Conservation (phyloP, 140 eudicot genomes). For the Flaveria floridana region DNA sequence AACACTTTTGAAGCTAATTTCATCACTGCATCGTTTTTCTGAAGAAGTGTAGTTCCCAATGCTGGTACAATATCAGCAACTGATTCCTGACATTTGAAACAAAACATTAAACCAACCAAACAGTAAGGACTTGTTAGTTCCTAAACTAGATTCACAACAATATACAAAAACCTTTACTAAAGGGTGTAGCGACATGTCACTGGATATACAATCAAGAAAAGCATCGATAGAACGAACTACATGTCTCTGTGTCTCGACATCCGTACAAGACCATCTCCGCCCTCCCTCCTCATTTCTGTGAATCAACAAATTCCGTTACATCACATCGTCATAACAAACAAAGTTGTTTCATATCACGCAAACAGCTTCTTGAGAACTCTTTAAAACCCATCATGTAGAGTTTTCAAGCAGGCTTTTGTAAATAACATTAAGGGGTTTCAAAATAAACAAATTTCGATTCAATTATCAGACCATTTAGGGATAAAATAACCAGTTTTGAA, state of each 20-base stretch:
- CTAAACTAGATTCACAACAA: neutral
- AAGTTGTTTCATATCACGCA: neutral
- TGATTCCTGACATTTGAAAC: slow-evolving; percentile 52
- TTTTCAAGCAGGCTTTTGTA: too few species aligned
- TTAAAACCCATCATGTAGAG: too few species aligned
- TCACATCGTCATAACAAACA: slow-evolving; percentile 10
- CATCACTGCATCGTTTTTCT: slow-evolving; percentile 56
- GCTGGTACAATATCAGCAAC: slow-evolving; percentile 66
- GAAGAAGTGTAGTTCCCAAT: slow-evolving; percentile 53
- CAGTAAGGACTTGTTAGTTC: neutral
- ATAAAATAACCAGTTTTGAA: neutral
- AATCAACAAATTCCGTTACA: neutral
- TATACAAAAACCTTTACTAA: slow-evolving; percentile 65
- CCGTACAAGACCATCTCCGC: slow-evolving; percentile 66
- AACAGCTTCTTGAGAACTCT: neutral
- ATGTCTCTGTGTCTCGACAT: slow-evolving; percentile 68
- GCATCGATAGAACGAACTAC: slow-evolving; percentile 79
- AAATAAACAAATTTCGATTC: neutral
- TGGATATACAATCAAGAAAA: slow-evolving; percentile 70
- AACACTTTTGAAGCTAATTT: slow-evolving; percentile 56
- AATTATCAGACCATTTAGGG: slow-evolving; percentile 8
- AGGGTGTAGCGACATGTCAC: slow-evolving; percentile 58
- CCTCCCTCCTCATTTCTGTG: slow-evolving; percentile 52
- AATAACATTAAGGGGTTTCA: neutral
- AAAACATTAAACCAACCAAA: slow-evolving; percentile 12